Evolutionary conservation across 139 green algal genomes (phyloP).

Genomic region (Chlamydomonas incerta): DNA sequence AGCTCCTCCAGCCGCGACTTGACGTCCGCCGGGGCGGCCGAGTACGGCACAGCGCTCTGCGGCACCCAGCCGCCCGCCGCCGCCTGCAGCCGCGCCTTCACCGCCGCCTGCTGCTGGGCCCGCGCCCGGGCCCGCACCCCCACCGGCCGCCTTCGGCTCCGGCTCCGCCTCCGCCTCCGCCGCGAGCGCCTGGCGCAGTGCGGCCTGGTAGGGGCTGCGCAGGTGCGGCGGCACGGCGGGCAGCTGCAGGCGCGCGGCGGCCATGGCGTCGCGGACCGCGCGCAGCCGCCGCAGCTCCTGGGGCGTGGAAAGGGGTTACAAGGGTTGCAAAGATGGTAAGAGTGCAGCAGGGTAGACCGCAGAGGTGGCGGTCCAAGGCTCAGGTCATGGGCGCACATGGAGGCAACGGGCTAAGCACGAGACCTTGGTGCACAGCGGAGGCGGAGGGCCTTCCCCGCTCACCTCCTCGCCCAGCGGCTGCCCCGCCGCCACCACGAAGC

Average conservation of each 20-base stretch:
- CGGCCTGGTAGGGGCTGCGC: not conserved
- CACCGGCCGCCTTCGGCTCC: not conserved
- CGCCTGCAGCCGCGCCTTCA: not conserved
- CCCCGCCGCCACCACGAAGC: constrained; percentile 69
- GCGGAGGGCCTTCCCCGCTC: not conserved
- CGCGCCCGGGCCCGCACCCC: no score
- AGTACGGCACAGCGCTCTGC: constrained; percentile 14
- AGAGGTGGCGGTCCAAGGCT: no score
- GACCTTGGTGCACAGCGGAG: no score
- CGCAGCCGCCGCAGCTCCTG: constrained; percentile 7
- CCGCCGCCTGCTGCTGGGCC: not conserved
- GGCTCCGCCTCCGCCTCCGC: not conserved
- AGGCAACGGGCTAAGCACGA: no score
- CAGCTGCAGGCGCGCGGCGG: constrained; percentile 31
- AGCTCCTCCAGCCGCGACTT: not conserved
- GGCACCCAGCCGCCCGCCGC: constrained; percentile 13
- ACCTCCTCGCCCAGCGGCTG: constrained; percentile 30
- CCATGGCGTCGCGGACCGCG: constrained; percentile 16
- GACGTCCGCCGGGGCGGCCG: not conserved
- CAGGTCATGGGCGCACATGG: no score
- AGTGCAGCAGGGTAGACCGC: not conserved
- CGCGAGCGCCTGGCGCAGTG: constrained; percentile 1
- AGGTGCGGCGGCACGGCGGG: constrained; percentile 3
- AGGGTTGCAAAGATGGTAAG: not conserved
- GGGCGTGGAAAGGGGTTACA: no score